phyloP scores from a whole-genome alignment of 768 basidiomycete species.

The Leccinum rimulosum region DNA sequence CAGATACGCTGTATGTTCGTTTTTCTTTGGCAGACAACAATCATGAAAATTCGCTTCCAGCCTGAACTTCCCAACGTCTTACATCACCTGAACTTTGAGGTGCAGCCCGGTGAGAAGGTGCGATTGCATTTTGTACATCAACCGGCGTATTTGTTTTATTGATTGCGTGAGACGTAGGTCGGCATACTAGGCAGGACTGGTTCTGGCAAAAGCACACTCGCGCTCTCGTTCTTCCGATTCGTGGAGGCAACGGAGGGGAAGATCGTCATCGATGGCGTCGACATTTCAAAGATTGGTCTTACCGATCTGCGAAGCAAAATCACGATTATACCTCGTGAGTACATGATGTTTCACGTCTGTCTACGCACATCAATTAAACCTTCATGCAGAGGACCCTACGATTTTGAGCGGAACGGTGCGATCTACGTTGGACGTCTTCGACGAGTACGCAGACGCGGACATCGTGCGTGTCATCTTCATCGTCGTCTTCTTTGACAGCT shows the following conservation, averaged over 20 bases:
- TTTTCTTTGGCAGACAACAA: conserved; percentile 3
- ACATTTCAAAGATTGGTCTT: conserved; percentile 76
- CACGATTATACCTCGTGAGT: conserved; percentile 73
- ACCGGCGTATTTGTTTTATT: not conserved
- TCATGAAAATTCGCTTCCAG: conserved; percentile 35
- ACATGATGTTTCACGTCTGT: not conserved
- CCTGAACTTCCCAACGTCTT: conserved; percentile 86
- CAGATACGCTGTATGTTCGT: conserved; percentile 62
- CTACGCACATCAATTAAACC: not conserved
- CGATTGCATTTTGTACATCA: not conserved
- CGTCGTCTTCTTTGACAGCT: not conserved
- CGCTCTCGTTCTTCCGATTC: conserved; percentile 84
- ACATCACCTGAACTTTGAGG: conserved; percentile 72
- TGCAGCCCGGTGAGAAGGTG: conserved; percentile 76
- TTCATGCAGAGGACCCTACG: conserved; percentile 74
- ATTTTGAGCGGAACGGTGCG: conserved; percentile 82
- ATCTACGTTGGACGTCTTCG: conserved; percentile 81
- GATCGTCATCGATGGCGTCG: conserved; percentile 74
- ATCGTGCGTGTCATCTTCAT: conserved; percentile 52
- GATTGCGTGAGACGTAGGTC: conserved; percentile 37
- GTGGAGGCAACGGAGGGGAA: conserved; percentile 81
- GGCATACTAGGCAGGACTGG: conserved; percentile 71
- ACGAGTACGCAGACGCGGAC: conserved; percentile 80
- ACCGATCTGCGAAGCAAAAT: conserved; percentile 76
- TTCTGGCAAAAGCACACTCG: conserved; percentile 79